Evolutionary conservation across 306 rosid species (phyloP).

Genomic region (Rosa multiflora): DNA sequence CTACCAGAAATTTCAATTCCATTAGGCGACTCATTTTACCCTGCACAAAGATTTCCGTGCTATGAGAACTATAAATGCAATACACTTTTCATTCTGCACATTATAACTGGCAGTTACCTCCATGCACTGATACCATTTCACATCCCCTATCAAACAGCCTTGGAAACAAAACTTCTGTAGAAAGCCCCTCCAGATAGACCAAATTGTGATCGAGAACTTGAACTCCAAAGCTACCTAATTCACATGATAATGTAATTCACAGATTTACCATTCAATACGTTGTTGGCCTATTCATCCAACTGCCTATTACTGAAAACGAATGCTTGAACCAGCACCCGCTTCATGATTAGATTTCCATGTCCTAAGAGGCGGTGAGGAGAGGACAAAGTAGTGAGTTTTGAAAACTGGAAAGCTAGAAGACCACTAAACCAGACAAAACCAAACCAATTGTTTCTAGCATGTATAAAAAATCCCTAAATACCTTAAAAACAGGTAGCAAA

Average conservation of each 20-base stretch:
- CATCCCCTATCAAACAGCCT: constrained; percentile 21
- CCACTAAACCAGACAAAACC: neutral
- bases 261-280: neutral
- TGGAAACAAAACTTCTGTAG: constrained; percentile 22
- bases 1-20: neutral
- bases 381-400: neutral
- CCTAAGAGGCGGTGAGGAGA: neutral
- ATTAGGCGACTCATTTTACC: constrained; percentile 22
- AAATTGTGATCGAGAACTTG: constrained; percentile 13
- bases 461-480: constrained; percentile 33
- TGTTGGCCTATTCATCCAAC: neutral
- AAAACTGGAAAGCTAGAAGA: constrained; percentile 1
- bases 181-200: constrained; percentile 24
- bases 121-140: constrained; percentile 22
- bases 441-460: constrained; percentile 1
- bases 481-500: constrained; percentile 6
- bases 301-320: neutral
- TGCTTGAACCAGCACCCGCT: neutral
- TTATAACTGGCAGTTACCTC: constrained; percentile 44
- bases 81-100: constrained; percentile 33
- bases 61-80: constrained; percentile 20
- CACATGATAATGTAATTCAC: neutral
- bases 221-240: constrained; percentile 31
- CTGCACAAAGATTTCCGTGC: constrained; percentile 44
- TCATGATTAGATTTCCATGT: neutral